These are phyloP conservation scores for Pseudopyrenochaeta lycopersici DNA, from an alignment of 2,329 filamentous ascomycete species.

Conservation along the genomic window DNA sequence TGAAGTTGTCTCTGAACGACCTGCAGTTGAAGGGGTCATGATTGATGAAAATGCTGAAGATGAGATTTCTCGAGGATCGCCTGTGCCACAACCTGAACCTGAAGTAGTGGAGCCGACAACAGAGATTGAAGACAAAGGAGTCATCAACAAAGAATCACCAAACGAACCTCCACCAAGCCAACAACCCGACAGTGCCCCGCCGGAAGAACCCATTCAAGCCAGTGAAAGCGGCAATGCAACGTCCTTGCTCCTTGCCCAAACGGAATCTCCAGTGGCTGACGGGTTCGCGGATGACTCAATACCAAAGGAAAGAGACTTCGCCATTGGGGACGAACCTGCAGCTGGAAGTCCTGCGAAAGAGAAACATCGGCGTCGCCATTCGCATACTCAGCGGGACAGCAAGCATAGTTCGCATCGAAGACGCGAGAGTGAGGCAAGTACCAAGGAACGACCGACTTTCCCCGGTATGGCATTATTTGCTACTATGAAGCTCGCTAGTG, in stretches of 20 bases:
- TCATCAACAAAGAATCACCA: background rate
- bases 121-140: conserved; percentile 3
- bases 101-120: background rate
- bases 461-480: conserved; percentile 25
- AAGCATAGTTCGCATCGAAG: conserved; percentile 37
- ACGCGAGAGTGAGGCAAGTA: conserved; percentile 43
- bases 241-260: background rate
- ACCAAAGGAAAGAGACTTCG: conserved; percentile 35
- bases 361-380: conserved; percentile 40
- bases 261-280: background rate
- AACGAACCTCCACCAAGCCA: background rate
- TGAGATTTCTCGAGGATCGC: background rate
- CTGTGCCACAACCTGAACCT: background rate
- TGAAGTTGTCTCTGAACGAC: background rate
- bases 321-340: conserved; percentile 32
- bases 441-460: conserved; percentile 34
- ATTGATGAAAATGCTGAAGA: background rate
- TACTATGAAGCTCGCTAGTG: conserved; percentile 27
- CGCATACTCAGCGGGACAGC: conserved; percentile 38
- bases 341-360: conserved; percentile 31
- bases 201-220: conserved; percentile 4
- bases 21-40: background rate
- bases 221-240: conserved; percentile 1
- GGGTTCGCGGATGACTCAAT: conserved; percentile 6
- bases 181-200: background rate